Evolutionary conservation across 176 grass and related monocot species (phyloP).

Genomic region (Pontederia crassipes): DNA sequence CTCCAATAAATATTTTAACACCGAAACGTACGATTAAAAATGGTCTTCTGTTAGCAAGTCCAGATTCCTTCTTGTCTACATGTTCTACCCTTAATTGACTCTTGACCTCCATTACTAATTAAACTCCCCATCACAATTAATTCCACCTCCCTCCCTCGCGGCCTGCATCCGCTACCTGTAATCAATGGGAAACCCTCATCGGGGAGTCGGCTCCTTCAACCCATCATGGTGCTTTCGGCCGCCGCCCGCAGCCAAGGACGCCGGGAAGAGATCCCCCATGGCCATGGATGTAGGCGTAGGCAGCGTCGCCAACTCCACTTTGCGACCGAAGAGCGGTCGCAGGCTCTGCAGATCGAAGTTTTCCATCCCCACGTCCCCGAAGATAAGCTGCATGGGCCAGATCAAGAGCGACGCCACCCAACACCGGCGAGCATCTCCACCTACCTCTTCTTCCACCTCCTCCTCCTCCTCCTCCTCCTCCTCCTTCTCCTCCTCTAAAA

Average conservation of each 20-base stretch:
- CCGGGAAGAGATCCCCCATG: not conserved
- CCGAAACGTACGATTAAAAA: no score
- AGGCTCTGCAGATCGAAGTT: not conserved
- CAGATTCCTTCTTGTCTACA: no score
- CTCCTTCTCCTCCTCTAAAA: not conserved
- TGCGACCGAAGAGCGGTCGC: not conserved
- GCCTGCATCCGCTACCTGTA: no score
- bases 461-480: not conserved
- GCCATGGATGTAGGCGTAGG: not conserved
- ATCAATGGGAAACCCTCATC: no score
- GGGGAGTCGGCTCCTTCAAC: not conserved
- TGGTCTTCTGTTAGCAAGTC: no score
- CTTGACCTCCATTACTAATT: no score
- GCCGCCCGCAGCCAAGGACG: not conserved
- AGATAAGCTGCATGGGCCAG: not conserved
- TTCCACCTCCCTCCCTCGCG: no score
- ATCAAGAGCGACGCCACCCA: not conserved
- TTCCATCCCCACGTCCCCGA: not conserved
- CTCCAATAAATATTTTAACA: no score
- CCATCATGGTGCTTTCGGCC: conserved; percentile 4
- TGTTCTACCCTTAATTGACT: no score
- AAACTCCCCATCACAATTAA: no score
- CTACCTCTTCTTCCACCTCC: not conserved
- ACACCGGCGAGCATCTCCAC: not conserved
- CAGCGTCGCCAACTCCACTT: not conserved